phyloP scores from a whole-genome alignment of 805 yeast genomes.

The Metahyphopichia silvanorum region DNA sequence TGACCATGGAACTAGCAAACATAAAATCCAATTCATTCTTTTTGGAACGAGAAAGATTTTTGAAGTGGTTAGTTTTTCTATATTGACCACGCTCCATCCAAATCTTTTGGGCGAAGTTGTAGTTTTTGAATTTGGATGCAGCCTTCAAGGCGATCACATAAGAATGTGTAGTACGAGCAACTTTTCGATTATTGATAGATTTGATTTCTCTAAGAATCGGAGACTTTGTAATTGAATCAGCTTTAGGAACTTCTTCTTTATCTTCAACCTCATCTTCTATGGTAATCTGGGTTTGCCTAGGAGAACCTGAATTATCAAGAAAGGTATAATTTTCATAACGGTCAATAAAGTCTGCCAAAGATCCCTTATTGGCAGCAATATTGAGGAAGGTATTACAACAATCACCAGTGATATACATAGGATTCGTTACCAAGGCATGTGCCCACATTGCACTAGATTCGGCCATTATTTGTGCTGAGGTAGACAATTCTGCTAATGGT shows the following conservation, averaged over 20 bases:
- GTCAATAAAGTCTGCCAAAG: constrained; percentile 29
- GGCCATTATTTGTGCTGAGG: constrained; percentile 47
- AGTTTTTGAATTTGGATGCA: constrained; percentile 53
- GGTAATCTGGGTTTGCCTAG: background rate
- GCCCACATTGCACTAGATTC: constrained; percentile 81
- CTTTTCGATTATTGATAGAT: constrained; percentile 5
- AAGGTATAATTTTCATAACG: constrained; percentile 27
- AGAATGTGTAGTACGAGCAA: constrained; percentile 37
- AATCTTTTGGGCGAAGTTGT: constrained; percentile 56
- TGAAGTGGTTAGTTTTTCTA: constrained; percentile 55
- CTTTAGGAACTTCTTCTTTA: constrained; percentile 14
- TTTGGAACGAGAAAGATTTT: constrained; percentile 23
- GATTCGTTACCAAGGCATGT: constrained; percentile 43
- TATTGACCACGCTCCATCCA: constrained; percentile 81
- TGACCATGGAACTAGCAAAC: constrained; percentile 73
- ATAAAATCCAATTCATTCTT: constrained; percentile 53
- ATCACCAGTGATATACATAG: constrained; percentile 39
- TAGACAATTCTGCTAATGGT: constrained; percentile 47
- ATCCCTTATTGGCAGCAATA: constrained; percentile 38
- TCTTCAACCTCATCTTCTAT: constrained; percentile 9
- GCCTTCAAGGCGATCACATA: constrained; percentile 67
- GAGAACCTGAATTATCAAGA: constrained; percentile 22
- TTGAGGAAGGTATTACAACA: constrained; percentile 51
- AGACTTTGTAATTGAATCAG: constrained; percentile 16
- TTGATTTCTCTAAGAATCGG: constrained; percentile 13